phyloP scores from a whole-genome alignment of 306 rosid genomes.

The Dalbergia cultrata region DNA sequence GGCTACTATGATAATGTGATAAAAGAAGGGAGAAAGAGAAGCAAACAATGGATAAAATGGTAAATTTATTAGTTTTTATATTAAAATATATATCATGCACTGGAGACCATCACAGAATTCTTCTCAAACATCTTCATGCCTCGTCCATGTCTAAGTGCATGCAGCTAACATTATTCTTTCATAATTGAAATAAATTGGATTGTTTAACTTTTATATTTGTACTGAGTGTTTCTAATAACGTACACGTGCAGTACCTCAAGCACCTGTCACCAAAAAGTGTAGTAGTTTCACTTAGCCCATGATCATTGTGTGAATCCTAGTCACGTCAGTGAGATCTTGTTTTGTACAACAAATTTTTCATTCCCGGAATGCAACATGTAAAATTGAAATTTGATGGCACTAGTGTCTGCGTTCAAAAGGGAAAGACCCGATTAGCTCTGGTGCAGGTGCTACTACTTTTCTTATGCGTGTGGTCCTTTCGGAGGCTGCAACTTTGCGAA shows the following conservation, averaged over 20 bases:
- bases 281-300: neutral
- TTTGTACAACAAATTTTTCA: slow-evolving; percentile 15
- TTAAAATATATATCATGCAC: no score
- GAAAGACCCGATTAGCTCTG: slow-evolving; percentile 16
- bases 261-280: neutral
- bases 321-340: slow-evolving; percentile 46
- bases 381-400: slow-evolving; percentile 24
- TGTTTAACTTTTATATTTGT: no score
- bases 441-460: slow-evolving; percentile 18
- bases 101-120: no score
- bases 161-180: no score
- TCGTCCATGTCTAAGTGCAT: no score
- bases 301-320: neutral
- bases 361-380: slow-evolving; percentile 19
- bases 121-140: no score
- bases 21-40: no score
- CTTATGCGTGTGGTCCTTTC: slow-evolving; percentile 1
- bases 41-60: no score
- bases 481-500: neutral
- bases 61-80: no score
- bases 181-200: no score
- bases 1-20: no score
- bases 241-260: neutral
- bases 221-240: no score
- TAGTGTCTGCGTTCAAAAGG: slow-evolving; percentile 41